phyloP scores from a whole-genome alignment of 257 asterid species.

The Ligustrum vulgare region DNA sequence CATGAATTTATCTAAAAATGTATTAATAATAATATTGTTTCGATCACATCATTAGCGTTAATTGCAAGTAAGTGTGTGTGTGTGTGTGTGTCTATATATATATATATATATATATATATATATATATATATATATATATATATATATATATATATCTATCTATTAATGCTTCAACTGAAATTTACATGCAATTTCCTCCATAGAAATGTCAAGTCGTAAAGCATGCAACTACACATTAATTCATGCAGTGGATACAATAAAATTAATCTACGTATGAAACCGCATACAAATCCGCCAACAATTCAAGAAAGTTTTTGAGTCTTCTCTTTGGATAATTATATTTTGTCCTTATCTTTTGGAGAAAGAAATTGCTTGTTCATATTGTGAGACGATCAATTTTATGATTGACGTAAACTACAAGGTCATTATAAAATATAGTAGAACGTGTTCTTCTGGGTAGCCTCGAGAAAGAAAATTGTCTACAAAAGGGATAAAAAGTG shows the following conservation, averaged over 20 bases:
- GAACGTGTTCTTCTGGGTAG: too few relatives aligned
- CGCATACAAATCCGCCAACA: slow-evolving; percentile 27
- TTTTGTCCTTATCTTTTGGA: not conserved
- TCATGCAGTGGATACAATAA: not conserved
- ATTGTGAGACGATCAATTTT: too few relatives aligned
- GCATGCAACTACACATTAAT: not conserved
- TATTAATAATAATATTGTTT: too few relatives aligned
- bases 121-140: too few relatives aligned
- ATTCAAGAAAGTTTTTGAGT: slow-evolving; percentile 14
- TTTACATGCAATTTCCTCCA: slow-evolving; percentile 24
- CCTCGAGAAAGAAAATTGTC: not conserved
- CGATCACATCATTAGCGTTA: too few relatives aligned
- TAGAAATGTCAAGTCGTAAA: slow-evolving; percentile 9
- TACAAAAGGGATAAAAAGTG: not conserved
- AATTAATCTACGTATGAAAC: slow-evolving; percentile 12
- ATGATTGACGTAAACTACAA: too few relatives aligned
- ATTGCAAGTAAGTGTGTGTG: too few relatives aligned
- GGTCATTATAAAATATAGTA: too few relatives aligned
- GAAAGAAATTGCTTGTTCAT: not conserved
- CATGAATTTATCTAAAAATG: too few relatives aligned
- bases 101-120: too few relatives aligned
- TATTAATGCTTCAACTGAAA: slow-evolving; percentile 24
- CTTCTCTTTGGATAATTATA: slow-evolving; percentile 3
- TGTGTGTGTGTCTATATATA: too few relatives aligned
- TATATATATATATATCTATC: too few relatives aligned